These are phyloP conservation scores for Rhododendron henanense DNA, from an alignment of 148 eudicot species.

Conservation along the genomic window DNA sequence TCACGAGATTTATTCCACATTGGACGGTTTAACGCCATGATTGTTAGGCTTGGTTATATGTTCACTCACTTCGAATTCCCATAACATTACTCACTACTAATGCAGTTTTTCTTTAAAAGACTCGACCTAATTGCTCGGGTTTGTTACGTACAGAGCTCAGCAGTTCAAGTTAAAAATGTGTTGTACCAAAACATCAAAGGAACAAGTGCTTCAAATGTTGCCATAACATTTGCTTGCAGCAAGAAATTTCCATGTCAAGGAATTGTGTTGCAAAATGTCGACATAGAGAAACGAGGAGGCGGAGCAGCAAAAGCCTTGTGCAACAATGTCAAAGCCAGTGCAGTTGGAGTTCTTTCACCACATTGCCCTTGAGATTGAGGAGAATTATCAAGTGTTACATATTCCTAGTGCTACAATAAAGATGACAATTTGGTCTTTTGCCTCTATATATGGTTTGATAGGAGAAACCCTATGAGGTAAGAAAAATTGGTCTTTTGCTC, in stretches of 20 bases:
- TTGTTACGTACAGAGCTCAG: slow-evolving; percentile 32
- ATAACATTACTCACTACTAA: neutral
- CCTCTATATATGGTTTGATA: neutral
- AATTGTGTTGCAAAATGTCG: slow-evolving; percentile 40
- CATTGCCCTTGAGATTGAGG: slow-evolving; percentile 22
- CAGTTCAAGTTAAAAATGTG: slow-evolving; percentile 59
- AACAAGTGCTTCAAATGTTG: slow-evolving; percentile 47
- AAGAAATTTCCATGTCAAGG: slow-evolving; percentile 52
- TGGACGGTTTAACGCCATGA: neutral
- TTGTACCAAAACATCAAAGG: slow-evolving; percentile 60
- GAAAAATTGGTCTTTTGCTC: too few relatives aligned
- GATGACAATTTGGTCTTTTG: neutral
- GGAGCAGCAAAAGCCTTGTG: slow-evolving; percentile 37
- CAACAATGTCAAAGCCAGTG: slow-evolving; percentile 39
- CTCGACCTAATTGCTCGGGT: neutral
- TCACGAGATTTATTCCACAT: neutral
- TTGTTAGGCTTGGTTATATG: neutral
- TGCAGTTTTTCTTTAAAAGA: neutral
- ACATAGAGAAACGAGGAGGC: slow-evolving; percentile 9
- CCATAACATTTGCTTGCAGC: slow-evolving; percentile 54
- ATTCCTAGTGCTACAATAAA: neutral
- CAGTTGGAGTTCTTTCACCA: slow-evolving; percentile 41
- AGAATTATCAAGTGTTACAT: neutral
- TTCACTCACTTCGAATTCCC: neutral
- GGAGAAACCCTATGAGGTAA: neutral